These are phyloP conservation scores for Porogramme epimiltina DNA, from an alignment of 1,284 basidiomycete genomes.

Conservation along the genomic window DNA sequence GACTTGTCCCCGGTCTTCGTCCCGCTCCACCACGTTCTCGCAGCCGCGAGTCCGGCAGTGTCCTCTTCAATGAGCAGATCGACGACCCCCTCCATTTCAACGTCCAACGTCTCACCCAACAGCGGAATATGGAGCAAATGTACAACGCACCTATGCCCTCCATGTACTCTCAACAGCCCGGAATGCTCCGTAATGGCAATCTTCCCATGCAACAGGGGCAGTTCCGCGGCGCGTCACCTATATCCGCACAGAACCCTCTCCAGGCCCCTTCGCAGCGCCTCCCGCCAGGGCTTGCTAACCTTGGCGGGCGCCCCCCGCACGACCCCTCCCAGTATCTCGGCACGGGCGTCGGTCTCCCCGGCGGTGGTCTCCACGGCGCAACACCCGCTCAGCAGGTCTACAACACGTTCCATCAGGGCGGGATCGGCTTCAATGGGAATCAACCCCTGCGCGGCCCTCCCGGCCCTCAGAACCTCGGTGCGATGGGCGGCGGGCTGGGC, in stretches of 20 bases:
- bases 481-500: slow-evolving; percentile 46
- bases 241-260: slow-evolving; percentile 48
- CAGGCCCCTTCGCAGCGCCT: slow-evolving; percentile 52
- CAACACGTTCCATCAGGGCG: slow-evolving; percentile 49
- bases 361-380: slow-evolving; percentile 49
- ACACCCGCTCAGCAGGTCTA: slow-evolving; percentile 49
- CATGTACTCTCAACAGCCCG: slow-evolving; percentile 58
- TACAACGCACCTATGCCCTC: slow-evolving; percentile 52
- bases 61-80: slow-evolving; percentile 57
- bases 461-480: slow-evolving; percentile 51
- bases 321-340: slow-evolving; percentile 70
- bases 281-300: slow-evolving; percentile 81
- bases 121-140: slow-evolving; percentile 56
- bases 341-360: slow-evolving; percentile 48
- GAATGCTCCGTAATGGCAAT: slow-evolving; percentile 47
- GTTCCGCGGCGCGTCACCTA: slow-evolving; percentile 71
- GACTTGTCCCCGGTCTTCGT: slow-evolving; percentile 80
- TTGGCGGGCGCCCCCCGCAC: slow-evolving; percentile 78
- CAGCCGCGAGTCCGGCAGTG: slow-evolving; percentile 52
- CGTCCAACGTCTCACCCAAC: slow-evolving; percentile 53
- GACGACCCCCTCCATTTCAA: slow-evolving; percentile 67
- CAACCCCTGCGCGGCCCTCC: slow-evolving; percentile 55
- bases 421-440: slow-evolving; percentile 47
- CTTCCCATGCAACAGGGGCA: slow-evolving; percentile 62
- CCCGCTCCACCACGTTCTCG: slow-evolving; percentile 58